Evolutionary conservation across 1,284 basidiomycete species (phyloP).

Genomic region (Polyporus tsugae): DNA sequence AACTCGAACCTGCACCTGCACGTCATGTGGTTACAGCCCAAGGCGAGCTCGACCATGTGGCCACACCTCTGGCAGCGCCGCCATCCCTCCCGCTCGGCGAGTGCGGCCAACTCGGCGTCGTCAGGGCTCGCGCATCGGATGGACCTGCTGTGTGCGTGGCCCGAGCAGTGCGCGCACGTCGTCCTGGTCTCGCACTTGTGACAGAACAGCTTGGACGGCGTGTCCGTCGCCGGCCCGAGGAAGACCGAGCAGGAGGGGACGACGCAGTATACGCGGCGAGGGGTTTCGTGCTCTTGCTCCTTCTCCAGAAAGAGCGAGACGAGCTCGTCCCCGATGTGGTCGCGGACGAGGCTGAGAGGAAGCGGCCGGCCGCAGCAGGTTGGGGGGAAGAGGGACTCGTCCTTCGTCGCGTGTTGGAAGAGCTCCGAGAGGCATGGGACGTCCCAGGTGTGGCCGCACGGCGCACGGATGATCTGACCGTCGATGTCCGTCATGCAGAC

Average conservation of each 20-base stretch:
- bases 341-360: not conserved
- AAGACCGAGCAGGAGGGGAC: conserved; percentile 28
- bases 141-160: conserved; percentile 42
- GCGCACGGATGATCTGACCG: conserved; percentile 37
- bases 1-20: conserved; percentile 48
- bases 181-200: not conserved
- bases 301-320: conserved; percentile 20
- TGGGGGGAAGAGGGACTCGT: conserved; percentile 31
- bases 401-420: conserved; percentile 27
- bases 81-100: conserved; percentile 53
- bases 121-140: conserved; percentile 37
- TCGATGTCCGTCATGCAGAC: conserved; percentile 42
- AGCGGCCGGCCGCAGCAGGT: conserved; percentile 22
- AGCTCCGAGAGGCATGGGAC: conserved; percentile 24
- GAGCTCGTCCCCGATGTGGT: conserved; percentile 7
- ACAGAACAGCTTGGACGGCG: not conserved
- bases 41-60: conserved; percentile 44
- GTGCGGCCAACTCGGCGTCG: conserved; percentile 49
- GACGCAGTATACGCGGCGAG: conserved; percentile 32
- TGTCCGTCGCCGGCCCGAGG: conserved; percentile 16
- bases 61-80: conserved; percentile 51
- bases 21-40: conserved; percentile 51
- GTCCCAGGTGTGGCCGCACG: conserved; percentile 51
- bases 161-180: conserved; percentile 56
- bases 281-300: conserved; percentile 26